Evolutionary conservation across 2,329 filamentous ascomycete species (phyloP), one percentile per base, ranked within the genome.

Genomic region (Pseudocercospora macadamiae): DNA sequence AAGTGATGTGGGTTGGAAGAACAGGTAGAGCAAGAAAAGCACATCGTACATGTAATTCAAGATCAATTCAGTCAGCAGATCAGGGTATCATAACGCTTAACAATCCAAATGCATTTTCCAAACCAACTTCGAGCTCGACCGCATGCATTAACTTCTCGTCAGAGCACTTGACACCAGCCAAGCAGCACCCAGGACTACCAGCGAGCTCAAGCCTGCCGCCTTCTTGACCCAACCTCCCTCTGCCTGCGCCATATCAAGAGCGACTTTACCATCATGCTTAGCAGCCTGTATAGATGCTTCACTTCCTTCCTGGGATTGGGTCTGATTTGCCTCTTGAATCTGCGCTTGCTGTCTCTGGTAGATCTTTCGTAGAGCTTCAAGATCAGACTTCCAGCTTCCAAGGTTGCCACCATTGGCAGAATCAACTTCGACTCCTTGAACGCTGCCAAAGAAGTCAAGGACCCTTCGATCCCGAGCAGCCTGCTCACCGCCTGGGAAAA

Each of bases 381-480:
- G 76, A 68, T 97, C 92, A 66, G 93, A 88, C 61, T 79, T 78
- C 75, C 84, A 79, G 19, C 75, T 70, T 19, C 47, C 47, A 21
- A 49, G 47, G 14, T 75, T 76, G 6, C 61, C 47, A 10, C 56
- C 58, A 9, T 66, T 64, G 47, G 75, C 73, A 70, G 73, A 14
- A 86, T 82, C 34, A 3, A 97, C 86, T 76, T 97, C 95, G 3
- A 99, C 93, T 67, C 93, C 96, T 74, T 99, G 95, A 12, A 97
- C 92, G 73, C 97, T 99, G 21, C 95, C 95, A 64, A 99, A 97
- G 77, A 99, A 99, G 73, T 99, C 95, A 69, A 96, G 96, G 37
- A 99, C 86, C 26, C 95, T 82, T 39, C 93, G 86, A 66, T 89
- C 86, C 54, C 93, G 84, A 0, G 90, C 93, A 8, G 83, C 87